Conservation (phyloP, 1,139 yeast genomes). For the Geotrichum europaeum region DNA sequence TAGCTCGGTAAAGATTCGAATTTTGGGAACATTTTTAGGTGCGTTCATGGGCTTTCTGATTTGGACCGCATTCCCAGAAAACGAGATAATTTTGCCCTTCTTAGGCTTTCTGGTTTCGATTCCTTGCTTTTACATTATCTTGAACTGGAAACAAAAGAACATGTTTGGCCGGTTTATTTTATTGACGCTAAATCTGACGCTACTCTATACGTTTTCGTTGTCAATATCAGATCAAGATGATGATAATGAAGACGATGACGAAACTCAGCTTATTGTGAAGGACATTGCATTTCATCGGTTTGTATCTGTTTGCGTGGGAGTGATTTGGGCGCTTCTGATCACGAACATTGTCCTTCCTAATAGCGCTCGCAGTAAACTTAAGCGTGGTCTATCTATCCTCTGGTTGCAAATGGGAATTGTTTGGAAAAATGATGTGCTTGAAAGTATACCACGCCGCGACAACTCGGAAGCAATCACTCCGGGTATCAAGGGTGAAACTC, state of each 20-base stretch:
- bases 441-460: conserved; percentile 25
- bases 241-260: conserved; percentile 62
- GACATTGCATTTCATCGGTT: conserved; percentile 79
- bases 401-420: conserved; percentile 77
- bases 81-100: conserved; percentile 48
- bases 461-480: conserved; percentile 14
- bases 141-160: conserved; percentile 54
- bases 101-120: conserved; percentile 57
- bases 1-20: conserved; percentile 70
- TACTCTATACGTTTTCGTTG: conserved; percentile 68
- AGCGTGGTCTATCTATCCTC: conserved; percentile 56
- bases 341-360: conserved; percentile 59
- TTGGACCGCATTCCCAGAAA: conserved; percentile 57
- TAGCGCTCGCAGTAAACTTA: conserved; percentile 64
- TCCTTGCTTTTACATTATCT: conserved; percentile 62
- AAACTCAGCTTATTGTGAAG: conserved; percentile 59
- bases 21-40: conserved; percentile 71
- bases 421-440: conserved; percentile 65
- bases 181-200: conserved; percentile 72
- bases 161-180: conserved; percentile 55
- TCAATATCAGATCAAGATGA: conserved; percentile 52
- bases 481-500: conserved; percentile 33
- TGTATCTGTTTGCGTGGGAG: conserved; percentile 65
- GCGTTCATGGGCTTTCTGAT: conserved; percentile 53
- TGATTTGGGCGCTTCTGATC: conserved; percentile 68